Base-by-base conservation (phyloP, 2,329 filamentous ascomycete genomes). In the Calonectria ilicicola region DNA sequence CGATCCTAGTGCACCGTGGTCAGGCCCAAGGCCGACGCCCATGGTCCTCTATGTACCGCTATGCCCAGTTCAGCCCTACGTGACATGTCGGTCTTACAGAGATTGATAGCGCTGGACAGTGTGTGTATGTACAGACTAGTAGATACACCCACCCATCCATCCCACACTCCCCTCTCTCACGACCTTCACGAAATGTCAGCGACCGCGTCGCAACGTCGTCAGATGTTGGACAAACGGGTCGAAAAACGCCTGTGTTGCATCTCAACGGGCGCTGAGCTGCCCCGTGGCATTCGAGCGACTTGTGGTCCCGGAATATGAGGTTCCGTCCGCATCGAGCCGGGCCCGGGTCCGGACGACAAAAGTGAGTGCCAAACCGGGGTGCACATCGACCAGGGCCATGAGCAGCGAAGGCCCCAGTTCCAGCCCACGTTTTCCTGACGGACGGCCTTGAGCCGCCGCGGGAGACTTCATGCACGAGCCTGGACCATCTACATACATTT, bases 401-500 rank as follows among this genome's bases (percentile, higher is more conserved):
- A 65, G 67, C 71, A 66, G 56, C 71, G 67, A 70, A 67, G 67
- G 67, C 67, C 67, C 70, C 63, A 63, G 63, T 56, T 42, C 69
- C 62, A 74, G 67, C 73, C 77, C 75, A 79, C 69, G 70, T 77
- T 77, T 74, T 77, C 69, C 77, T 70, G 73, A 73, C 63, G 65
- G 40, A 56, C 65, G 60, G 69, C 66, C 51, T 65, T 67, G 67
- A 70, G 71, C 67, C 63, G 67, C 67, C 71, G 67, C 63, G 56
- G 49, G 68, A 70, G 62, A 60, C 51, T 44, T 51, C 49, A 64
- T 64, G 60, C 46, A 64, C 63, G 40, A 40, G 63, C 53, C 53
- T 62, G 38, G 53, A 47, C 58, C 46, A 63, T 47, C 56, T 67
- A 49, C 42, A 29, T 67, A 49, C 51, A 51, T 63, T 56, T 65